Percentiles rank a stretch among this genome's conserved stretches.
These are phyloP conservation scores for Microcyclospora pomicola DNA, from an alignment of 2,329 filamentous ascomycete genomes.

Conservation along the genomic window DNA sequence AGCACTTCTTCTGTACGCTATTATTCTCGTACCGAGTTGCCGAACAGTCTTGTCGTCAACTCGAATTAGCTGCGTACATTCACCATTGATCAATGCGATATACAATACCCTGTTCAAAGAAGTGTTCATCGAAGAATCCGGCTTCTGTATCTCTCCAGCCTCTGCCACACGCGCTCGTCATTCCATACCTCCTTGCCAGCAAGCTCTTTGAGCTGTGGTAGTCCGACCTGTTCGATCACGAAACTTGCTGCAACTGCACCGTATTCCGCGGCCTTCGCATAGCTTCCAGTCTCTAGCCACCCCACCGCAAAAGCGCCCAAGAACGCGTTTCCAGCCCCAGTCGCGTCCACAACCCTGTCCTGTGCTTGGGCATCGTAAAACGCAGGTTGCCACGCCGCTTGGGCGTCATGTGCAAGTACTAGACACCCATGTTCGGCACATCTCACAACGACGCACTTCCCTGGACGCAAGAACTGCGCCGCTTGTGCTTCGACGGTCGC, in stretches of 20 bases:
- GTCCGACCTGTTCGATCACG: conserved; percentile 13
- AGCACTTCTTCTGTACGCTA: no score
- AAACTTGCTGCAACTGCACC: conserved; percentile 17
- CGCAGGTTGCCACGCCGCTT: conserved; percentile 12
- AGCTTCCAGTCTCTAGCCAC: conserved; percentile 10
- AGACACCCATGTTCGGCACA: conserved; percentile 16
- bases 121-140: background rate
- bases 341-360: conserved; percentile 12
- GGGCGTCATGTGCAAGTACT: conserved; percentile 3
- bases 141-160: conserved; percentile 24
- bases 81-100: no score
- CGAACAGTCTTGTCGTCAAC: no score
- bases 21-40: no score
- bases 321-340: conserved; percentile 19
- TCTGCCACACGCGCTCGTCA: conserved; percentile 27
- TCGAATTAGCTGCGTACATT: no score
- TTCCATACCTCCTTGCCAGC: conserved; percentile 34
- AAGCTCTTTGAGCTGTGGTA: conserved; percentile 26
- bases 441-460: conserved; percentile 12
- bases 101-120: no score
- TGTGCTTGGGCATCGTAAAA: conserved; percentile 8
- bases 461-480: conserved; percentile 7
- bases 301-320: conserved; percentile 17
- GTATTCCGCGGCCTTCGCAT: conserved; percentile 11
- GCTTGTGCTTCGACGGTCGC: conserved; percentile 10